Base-by-base conservation (phyloP, 805 yeast species). In the Candida awuae region DNA sequence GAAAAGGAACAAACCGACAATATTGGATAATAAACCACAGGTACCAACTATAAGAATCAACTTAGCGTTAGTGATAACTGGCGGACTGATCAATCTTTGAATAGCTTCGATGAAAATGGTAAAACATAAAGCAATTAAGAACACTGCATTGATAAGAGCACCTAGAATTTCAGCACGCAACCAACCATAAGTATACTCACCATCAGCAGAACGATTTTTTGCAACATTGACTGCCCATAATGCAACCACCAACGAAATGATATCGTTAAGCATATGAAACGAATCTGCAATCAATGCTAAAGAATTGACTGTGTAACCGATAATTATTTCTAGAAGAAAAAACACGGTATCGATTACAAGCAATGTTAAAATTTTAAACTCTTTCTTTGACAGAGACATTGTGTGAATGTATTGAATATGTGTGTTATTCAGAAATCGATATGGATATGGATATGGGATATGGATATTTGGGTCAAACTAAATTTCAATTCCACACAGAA, bases 131-230 rank as follows among this genome's bases (percentile, higher is more conserved):
- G 97, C 97, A 48, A 92, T 68, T 48, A 90, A 61, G 52, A 92
- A 92, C 8, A 92, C 96, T 3, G 96, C 96, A 56, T 90, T 90
- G 49, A 90, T 75, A 43, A 90, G 70, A 8, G 97, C 98, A 41
- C 98, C 98, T 44, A 90, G 68, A 38, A 90, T 88, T 61, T 90
- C 98, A 5, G 97, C 97, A 50, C 98, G 72, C 60, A 90, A 94
- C 95, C 97, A 86, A 14, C 98, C 98, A 54, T 92, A 90, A 3
- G 97, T 92, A 64, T 84, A 90, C 42, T 79, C 80, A 3, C 92
- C 80, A 57, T 86, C 92, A 1, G 95, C 92, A 21, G 78, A 76
- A 52, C 77, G 74, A 29, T 75, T 76, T 51, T 82, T 82, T 38
- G 96, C 87, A 10, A 87, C 95, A 45, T 75, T 75, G 16, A 92